Percentiles rank a stretch among this genome's conserved stretches.
Evolutionary conservation across 2,329 filamentous ascomycete species (phyloP).

Genomic region (Dendryphion nanum): DNA sequence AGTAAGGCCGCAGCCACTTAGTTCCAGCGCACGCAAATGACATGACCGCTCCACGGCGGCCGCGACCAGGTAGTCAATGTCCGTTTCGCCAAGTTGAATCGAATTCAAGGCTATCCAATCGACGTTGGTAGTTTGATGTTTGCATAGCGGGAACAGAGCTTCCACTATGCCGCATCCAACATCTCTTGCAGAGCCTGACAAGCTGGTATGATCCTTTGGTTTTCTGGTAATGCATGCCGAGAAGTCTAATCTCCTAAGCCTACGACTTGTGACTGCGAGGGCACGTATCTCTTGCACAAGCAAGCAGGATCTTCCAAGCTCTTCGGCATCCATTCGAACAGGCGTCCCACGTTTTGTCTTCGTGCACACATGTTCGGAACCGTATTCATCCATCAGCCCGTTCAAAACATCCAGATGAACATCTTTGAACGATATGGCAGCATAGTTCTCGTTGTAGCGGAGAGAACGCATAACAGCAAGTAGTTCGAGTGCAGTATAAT

Average conservation of each 20-base stretch:
- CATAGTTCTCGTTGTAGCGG: conserved; percentile 69
- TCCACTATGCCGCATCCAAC: conserved; percentile 68
- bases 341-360: conserved; percentile 58
- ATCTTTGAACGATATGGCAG: conserved; percentile 65
- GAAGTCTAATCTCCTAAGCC: conserved; percentile 64
- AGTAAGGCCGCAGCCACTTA: conserved; percentile 61
- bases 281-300: conserved; percentile 69
- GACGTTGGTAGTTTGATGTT: conserved; percentile 65
- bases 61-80: conserved; percentile 66
- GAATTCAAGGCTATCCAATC: conserved; percentile 70
- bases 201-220: conserved; percentile 44
- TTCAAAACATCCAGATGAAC: conserved; percentile 66
- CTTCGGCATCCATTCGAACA: conserved; percentile 52
- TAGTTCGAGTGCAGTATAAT: conserved; percentile 63
- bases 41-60: conserved; percentile 65
- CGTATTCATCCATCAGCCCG: conserved; percentile 58
- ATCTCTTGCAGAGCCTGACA: conserved; percentile 52
- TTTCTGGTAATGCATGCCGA: conserved; percentile 59
- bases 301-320: conserved; percentile 56
- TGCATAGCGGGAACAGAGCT: conserved; percentile 66
- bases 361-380: conserved; percentile 61
- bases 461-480: conserved; percentile 68
- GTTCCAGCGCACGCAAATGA: conserved; percentile 65
- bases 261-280: conserved; percentile 64
- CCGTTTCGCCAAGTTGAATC: conserved; percentile 68